A percentile compares a stretch with the other conserved stretches of the same genome.
These are phyloP conservation scores for Niebla homalea DNA, from an alignment of 495 filamentous ascomycete species.

Conservation along the genomic window DNA sequence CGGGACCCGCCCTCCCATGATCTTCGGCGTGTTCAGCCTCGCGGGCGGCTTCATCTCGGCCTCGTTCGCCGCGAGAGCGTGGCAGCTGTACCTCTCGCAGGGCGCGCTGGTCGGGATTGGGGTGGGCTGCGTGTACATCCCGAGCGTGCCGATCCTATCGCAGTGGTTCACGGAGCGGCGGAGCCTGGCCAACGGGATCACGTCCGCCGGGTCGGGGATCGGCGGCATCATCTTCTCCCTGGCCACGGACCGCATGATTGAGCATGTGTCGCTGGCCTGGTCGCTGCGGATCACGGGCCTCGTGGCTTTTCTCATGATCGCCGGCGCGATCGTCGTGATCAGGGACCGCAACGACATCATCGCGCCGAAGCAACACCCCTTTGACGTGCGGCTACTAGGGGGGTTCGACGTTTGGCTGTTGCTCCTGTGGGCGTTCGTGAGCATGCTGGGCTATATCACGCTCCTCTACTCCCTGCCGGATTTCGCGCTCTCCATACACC, in stretches of 20 bases:
- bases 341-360: conserved; percentile 30
- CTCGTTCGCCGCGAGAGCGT: conserved; percentile 31
- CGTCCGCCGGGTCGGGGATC: conserved; percentile 34
- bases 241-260: conserved; percentile 33
- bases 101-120: conserved; percentile 37
- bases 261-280: conserved; percentile 31
- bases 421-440: conserved; percentile 32
- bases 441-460: conserved; percentile 37
- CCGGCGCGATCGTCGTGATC: conserved; percentile 27
- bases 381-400: conserved; percentile 26
- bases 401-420: conserved; percentile 31
- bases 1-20: conserved; percentile 26
- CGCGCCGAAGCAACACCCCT: conserved; percentile 17
- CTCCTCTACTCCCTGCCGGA: conserved; percentile 33
- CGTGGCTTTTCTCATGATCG: conserved; percentile 28
- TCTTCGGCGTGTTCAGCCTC: conserved; percentile 31
- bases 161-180: conserved; percentile 40
- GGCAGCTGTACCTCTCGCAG: conserved; percentile 40
- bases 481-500: conserved; percentile 39
- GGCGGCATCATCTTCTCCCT: conserved; percentile 40
- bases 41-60: conserved; percentile 31
- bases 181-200: conserved; percentile 37
- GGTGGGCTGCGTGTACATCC: conserved; percentile 38
- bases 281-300: conserved; percentile 38
- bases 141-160: conserved; percentile 30